Percentiles rank a stretch among this genome's conserved stretches.
These are phyloP conservation scores for Zymoseptoria pseudotritici DNA, from an alignment of 2,329 filamentous ascomycete species.

Conservation along the genomic window DNA sequence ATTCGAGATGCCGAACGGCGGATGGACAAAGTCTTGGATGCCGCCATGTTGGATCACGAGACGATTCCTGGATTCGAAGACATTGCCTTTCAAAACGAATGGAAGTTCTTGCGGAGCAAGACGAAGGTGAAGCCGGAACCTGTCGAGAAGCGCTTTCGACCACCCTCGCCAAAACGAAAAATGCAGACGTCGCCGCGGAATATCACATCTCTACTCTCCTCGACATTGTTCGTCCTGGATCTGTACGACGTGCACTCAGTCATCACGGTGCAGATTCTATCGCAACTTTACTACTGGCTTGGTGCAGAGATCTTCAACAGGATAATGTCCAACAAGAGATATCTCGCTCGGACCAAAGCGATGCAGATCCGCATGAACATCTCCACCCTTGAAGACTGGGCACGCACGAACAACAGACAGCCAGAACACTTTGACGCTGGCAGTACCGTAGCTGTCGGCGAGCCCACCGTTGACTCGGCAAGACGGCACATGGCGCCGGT, in stretches of 20 bases:
- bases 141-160: slow-evolving; percentile 80
- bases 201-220: slow-evolving; percentile 89
- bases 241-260: slow-evolving; percentile 99
- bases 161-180: slow-evolving; percentile 85
- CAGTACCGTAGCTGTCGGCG: slow-evolving; percentile 75
- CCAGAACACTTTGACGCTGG: slow-evolving; percentile 94
- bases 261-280: slow-evolving; percentile 83
- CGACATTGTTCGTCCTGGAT: slow-evolving; percentile 92
- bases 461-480: slow-evolving; percentile 77
- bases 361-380: slow-evolving; percentile 99
- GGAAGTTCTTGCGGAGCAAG: slow-evolving; percentile 93
- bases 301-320: slow-evolving; percentile 95
- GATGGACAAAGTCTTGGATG: slow-evolving; percentile 90
- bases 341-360: slow-evolving; percentile 89
- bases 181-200: slow-evolving; percentile 90
- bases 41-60: slow-evolving; percentile 93
- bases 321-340: slow-evolving; percentile 93
- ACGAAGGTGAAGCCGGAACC: slow-evolving; percentile 83
- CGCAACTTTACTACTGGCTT: slow-evolving; percentile 93
- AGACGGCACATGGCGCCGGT: slow-evolving; percentile 80
- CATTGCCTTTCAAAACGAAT: slow-evolving; percentile 94
- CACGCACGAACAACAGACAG: slow-evolving; percentile 81
- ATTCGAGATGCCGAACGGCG: slow-evolving; percentile 91
- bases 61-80: slow-evolving; percentile 97
- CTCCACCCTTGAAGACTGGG: slow-evolving; percentile 92